Evolutionary conservation across 2,329 filamentous ascomycete species (phyloP).

Genomic region (Penicillium sp.): DNA sequence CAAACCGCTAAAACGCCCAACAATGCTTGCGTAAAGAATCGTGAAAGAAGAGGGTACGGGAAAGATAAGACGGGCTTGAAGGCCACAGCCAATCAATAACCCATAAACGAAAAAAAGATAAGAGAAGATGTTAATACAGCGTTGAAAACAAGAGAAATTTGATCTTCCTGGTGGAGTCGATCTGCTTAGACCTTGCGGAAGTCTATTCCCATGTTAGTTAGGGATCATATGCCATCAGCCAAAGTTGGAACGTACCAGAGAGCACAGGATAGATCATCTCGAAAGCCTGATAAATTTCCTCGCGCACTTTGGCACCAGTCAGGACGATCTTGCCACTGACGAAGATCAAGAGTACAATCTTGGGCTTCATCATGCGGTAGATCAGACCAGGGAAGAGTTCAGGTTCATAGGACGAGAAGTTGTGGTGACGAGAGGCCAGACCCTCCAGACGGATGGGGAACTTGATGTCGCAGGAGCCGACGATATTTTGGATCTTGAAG

Average conservation of each 20-base stretch:
- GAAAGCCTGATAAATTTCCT: slow-evolving; percentile 96
- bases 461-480: slow-evolving; percentile 98
- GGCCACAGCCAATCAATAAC: slow-evolving; percentile 5
- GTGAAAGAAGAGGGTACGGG: slow-evolving; percentile 23
- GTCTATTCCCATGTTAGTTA: slow-evolving; percentile 43
- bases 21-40: slow-evolving; percentile 45
- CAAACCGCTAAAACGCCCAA: slow-evolving; percentile 47
- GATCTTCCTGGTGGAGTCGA: slow-evolving; percentile 19
- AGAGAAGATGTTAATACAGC: slow-evolving; percentile 12
- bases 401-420: slow-evolving; percentile 98
- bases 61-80: background rate
- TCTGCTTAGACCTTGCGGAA: slow-evolving; percentile 60
- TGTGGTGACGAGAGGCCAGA: slow-evolving; percentile 94
- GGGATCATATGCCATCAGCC: background rate
- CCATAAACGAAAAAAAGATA: slow-evolving; percentile 13
- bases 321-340: slow-evolving; percentile 98
- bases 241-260: slow-evolving; percentile 62
- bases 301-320: slow-evolving; percentile 94
- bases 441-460: slow-evolving; percentile 97
- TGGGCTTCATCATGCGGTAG: slow-evolving; percentile 99
- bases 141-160: slow-evolving; percentile 14
- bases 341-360: slow-evolving; percentile 97
- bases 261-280: slow-evolving; percentile 97
- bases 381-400: slow-evolving; percentile 98
- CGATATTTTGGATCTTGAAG: slow-evolving; percentile 99